Conservation (phyloP, 2,329 filamentous ascomycete species). For the Cylindrodendrum hubeiense region DNA sequence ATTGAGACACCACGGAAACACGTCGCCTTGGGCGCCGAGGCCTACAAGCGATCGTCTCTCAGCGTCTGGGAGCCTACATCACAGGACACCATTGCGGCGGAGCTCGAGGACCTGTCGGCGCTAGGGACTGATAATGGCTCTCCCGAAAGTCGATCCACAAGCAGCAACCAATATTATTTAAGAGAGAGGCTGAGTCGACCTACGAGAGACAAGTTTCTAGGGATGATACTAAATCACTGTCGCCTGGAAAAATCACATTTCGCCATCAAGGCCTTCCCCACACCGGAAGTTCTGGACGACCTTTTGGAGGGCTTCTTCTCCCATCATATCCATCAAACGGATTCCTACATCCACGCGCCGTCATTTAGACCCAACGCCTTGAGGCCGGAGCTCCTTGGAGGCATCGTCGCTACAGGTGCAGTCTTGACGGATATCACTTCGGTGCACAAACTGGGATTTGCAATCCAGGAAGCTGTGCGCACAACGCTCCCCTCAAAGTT, state of each 20-base stretch:
- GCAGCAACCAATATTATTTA: slow-evolving; percentile 7
- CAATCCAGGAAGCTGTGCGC: slow-evolving; percentile 27
- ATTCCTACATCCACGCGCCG: slow-evolving; percentile 24
- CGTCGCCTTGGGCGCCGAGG: slow-evolving; percentile 24
- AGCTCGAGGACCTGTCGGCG: slow-evolving; percentile 26
- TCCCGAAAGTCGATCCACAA: slow-evolving; percentile 12
- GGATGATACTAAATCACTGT: slow-evolving; percentile 28
- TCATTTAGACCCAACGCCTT: slow-evolving; percentile 25
- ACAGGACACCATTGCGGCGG: slow-evolving; percentile 19
- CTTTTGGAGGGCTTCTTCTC: slow-evolving; percentile 28
- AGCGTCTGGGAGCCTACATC: slow-evolving; percentile 27
- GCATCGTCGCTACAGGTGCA: slow-evolving; percentile 8
- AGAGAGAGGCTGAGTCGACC: slow-evolving; percentile 18
- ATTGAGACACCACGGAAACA: slow-evolving; percentile 5
- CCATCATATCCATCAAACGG: slow-evolving; percentile 22
- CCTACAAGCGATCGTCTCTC: slow-evolving; percentile 26
- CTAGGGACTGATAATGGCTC: slow-evolving; percentile 19
- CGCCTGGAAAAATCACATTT: slow-evolving; percentile 21
- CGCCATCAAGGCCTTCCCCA: slow-evolving; percentile 30
- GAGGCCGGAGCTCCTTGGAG: slow-evolving; percentile 19
- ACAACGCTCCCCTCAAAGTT: slow-evolving; percentile 11
- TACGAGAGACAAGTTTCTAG: slow-evolving; percentile 26
- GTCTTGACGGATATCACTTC: slow-evolving; percentile 18
- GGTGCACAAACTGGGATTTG: slow-evolving; percentile 27
- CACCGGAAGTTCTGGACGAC: slow-evolving; percentile 20